A percentile compares a stretch with the other conserved stretches of the same genome.
Conservation (phyloP, 805 yeast genomes). For the Wickerhamomyces pijperi region DNA sequence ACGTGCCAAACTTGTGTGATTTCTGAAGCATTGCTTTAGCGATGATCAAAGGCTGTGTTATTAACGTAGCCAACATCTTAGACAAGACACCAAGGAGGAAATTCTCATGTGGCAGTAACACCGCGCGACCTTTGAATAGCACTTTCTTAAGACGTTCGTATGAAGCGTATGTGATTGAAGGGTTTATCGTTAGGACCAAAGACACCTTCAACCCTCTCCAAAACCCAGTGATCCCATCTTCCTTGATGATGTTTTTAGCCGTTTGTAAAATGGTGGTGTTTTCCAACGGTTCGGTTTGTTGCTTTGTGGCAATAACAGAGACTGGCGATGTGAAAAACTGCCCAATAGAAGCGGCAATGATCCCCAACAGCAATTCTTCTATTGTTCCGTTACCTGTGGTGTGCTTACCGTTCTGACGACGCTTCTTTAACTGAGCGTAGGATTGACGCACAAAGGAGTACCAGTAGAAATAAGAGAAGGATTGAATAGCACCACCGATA, state of each 20-base stretch:
- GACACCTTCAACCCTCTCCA: slow-evolving; percentile 83
- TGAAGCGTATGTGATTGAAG: slow-evolving; percentile 79
- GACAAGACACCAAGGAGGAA: slow-evolving; percentile 71
- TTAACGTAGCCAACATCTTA: slow-evolving; percentile 67
- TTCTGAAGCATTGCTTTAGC: slow-evolving; percentile 75
- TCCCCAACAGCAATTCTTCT: slow-evolving; percentile 64
- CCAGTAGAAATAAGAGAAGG: slow-evolving; percentile 82
- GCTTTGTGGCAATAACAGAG: slow-evolving; percentile 57
- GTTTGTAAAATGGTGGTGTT: slow-evolving; percentile 26
- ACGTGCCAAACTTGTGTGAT: slow-evolving; percentile 35
- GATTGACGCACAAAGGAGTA: slow-evolving; percentile 55
- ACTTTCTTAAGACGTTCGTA: slow-evolving; percentile 54
- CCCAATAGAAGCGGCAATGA: slow-evolving; percentile 73
- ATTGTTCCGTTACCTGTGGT: slow-evolving; percentile 36
- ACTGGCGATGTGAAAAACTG: slow-evolving; percentile 78
- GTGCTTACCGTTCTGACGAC: not conserved
- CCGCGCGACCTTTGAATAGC: slow-evolving; percentile 23
- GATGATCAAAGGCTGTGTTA: slow-evolving; percentile 78
- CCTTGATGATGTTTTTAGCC: slow-evolving; percentile 39
- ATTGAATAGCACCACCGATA: slow-evolving; percentile 63
- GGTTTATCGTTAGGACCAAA: slow-evolving; percentile 67
- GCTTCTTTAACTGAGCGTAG: slow-evolving; percentile 4
- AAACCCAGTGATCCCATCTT: slow-evolving; percentile 60
- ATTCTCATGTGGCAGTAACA: slow-evolving; percentile 50
- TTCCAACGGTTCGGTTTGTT: slow-evolving; percentile 37